Conservation (phyloP, 306 rosid genomes). For the Hippophae rhamnoides region DNA sequence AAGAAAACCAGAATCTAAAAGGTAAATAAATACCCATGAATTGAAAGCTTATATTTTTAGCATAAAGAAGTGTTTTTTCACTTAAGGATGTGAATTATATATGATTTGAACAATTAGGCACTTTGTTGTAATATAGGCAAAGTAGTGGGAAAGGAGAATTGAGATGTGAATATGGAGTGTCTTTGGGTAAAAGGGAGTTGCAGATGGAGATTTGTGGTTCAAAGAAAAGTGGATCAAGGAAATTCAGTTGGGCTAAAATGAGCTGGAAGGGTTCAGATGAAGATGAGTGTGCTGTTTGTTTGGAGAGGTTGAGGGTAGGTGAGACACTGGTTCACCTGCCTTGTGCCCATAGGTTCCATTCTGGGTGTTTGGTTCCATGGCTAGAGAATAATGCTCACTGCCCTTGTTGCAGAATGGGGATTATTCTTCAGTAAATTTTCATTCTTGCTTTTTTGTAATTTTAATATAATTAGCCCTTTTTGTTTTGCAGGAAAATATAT, state of each 20-base stretch:
- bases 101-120: background rate
- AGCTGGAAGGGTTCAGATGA: conserved; percentile 51
- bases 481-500: background rate
- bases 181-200: conserved; percentile 20
- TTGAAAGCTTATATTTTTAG: background rate
- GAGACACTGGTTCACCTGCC: conserved; percentile 52
- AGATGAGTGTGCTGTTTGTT: conserved; percentile 64
- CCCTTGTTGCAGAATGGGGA: conserved; percentile 70
- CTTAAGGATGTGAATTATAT: too few species aligned
- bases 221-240: conserved; percentile 40
- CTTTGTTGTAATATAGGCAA: conserved; percentile 12
- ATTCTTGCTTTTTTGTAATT: background rate
- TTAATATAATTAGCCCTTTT: background rate
- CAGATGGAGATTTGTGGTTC: conserved; percentile 30
- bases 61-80: background rate
- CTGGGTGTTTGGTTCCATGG: conserved; percentile 73
- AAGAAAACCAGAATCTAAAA: conserved; percentile 20
- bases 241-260: conserved; percentile 58
- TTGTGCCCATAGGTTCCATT: conserved; percentile 77
- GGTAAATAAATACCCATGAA: conserved; percentile 5
- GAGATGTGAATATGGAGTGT: conserved; percentile 16
- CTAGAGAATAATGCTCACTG: conserved; percentile 53
- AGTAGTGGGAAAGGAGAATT: conserved; percentile 10
- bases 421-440: conserved; percentile 10
- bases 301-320: conserved; percentile 41